Evolutionary conservation across 768 basidiomycete genomes (phyloP).

Genomic region (Glaciozyma antarctica): DNA sequence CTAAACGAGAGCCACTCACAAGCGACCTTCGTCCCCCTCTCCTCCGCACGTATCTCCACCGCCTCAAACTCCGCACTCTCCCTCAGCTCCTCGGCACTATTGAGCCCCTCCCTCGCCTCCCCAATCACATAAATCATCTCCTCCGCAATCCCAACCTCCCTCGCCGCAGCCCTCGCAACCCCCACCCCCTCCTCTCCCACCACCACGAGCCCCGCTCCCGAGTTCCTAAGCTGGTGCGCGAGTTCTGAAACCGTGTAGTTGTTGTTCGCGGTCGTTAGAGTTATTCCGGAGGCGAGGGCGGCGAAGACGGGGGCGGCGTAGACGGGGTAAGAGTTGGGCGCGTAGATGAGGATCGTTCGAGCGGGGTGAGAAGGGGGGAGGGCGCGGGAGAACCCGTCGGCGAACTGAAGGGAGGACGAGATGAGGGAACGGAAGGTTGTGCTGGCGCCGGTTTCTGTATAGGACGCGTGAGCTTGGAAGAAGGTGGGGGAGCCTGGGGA

Average conservation of each 20-base stretch:
- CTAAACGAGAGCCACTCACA: background rate
- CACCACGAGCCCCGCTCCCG: conserved; percentile 51
- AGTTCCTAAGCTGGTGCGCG: conserved; percentile 58
- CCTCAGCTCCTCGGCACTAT: conserved; percentile 30
- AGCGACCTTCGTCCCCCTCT: conserved; percentile 10
- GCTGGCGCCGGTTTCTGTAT: conserved; percentile 10
- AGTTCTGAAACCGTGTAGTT: conserved; percentile 62
- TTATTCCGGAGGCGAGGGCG: conserved; percentile 52
- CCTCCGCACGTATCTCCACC: conserved; percentile 47
- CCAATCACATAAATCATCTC: conserved; percentile 48
- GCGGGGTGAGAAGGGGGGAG: conserved; percentile 2
- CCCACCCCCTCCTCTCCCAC: conserved; percentile 49
- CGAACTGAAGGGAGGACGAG: background rate
- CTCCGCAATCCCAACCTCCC: conserved; percentile 34
- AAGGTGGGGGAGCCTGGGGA: conserved; percentile 6
- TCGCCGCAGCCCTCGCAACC: background rate
- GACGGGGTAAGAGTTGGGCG: conserved; percentile 25
- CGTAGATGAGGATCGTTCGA: conserved; percentile 16
- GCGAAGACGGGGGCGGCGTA: conserved; percentile 30
- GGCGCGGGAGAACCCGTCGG: conserved; percentile 5
- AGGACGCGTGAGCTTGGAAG: background rate
- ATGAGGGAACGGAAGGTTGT: conserved; percentile 10
- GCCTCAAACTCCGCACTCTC: conserved; percentile 41
- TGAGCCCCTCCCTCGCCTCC: conserved; percentile 42
- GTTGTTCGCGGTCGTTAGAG: conserved; percentile 64